Evolutionary conservation across 768 basidiomycete genomes (phyloP), one percentile per base, ranked within the genome.

Genomic region (Rhizopogon rudus): DNA sequence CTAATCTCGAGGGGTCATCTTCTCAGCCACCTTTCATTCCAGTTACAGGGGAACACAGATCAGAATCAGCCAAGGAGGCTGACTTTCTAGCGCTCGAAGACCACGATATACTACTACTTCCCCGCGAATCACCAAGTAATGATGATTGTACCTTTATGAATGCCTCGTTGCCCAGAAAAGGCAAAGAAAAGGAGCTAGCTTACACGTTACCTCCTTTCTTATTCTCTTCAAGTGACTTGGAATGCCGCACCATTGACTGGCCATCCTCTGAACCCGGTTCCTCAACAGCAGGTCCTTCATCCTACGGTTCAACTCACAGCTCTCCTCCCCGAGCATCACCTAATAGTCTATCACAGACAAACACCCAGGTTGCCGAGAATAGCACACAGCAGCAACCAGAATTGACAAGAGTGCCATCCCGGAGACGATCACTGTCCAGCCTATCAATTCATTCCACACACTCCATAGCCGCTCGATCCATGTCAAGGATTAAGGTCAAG

Each of bases 191-290:
- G 61, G 72, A 75, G 64, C 56, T 65, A 35, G 80, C 85, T 44
- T 83, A 87, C 55, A 75, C 75, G 65, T 76, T 88, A 57, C 86
- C 88, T 56, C 86, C 87, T 58, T 74, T 88, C 56, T 71, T 77
- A 33, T 83, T 91, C 63, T 75, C 81, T 50, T 74, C 81, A 31
- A 72, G 85, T 39, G 75, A 76, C 54, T 74, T 87, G 58, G 71
- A 69, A 51, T 80, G 77, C 61, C 66, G 62, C 28, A 64, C 75
- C 49, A 65, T 73, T 44, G 67, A 67, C 57, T 75, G 75, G 71
- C 69, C 75, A 33, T 71, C 25, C 4, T 25, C 73, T 20, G 44
- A 57, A n/a, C 56, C 52, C 17, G 40, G 17, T 12, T 53, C 64
- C 17, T 53, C 67, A 37, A 60, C 58, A 12, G 58, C 67, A 17